Evolutionary conservation across 768 basidiomycete genomes (phyloP), one percentile per base, ranked within the genome.

Genomic region (Suillus spraguei): DNA sequence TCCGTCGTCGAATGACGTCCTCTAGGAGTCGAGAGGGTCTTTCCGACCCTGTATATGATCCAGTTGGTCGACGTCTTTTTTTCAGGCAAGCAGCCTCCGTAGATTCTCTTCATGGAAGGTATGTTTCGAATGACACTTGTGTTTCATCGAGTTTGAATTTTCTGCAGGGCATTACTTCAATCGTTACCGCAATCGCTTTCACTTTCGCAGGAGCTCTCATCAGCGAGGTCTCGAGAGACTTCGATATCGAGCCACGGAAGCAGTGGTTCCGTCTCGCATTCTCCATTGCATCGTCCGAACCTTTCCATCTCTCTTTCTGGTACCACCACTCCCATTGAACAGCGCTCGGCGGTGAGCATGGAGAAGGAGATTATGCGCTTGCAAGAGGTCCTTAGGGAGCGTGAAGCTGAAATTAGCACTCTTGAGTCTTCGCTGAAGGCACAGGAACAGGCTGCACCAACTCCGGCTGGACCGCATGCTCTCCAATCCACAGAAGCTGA

Each of bases 361-460:
- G 95, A 97, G 76, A 90, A 91, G 70, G 97, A 99, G 77, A 94
- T 98, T 63, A 95, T 95, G 90, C 88, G 95, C 63, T 78, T 99
- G 50, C 97, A 99, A 74, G 90, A 95, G 69, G 94, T 95, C 39
- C 81, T 99, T 64, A 91, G 88, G 72, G 92, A 95, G 66, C 85
- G 96, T 56, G 97, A 98, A 76, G 82, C 87, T n/a, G 97, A 99
- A 76, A 98, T 99, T 58, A 80, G 82, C 54, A 76, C 82, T 35
- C 82, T 97, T 16, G 95, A 97, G 72, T 67, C 74, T 44, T 80
- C 78, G 22, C 67, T 88, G 64, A 78, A 78, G 69, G 78, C 78
- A 63, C 79, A 75, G 66, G 74, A 78, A 42, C 59, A 68, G 17
- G 20, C 64, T 50, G 58, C 13, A n/a, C 39, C 56, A 1, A 24